Conservation (phyloP, 768 basidiomycete species). For the Udeniomyces megalosporus region DNA sequence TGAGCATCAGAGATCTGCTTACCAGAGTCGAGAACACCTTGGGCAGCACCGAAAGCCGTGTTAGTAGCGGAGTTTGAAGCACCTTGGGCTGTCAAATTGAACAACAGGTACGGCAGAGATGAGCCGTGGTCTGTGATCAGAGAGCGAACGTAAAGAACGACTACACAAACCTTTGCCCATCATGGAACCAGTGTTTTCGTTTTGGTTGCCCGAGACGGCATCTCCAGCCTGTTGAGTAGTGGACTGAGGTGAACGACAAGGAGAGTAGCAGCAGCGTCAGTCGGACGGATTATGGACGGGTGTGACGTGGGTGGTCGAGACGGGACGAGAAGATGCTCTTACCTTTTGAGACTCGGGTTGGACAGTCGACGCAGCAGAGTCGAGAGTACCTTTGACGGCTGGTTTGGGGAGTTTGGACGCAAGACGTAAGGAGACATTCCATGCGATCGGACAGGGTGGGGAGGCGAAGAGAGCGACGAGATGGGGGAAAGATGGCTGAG, state of each 20-base stretch:
- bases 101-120: too few species aligned
- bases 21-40: not conserved
- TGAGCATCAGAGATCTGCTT: not conserved
- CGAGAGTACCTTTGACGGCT: not conserved
- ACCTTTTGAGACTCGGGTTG: not conserved
- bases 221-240: conserved; percentile 19
- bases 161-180: not conserved
- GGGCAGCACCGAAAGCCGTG: not conserved
- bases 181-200: conserved; percentile 20
- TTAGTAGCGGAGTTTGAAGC: not conserved
- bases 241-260: not conserved
- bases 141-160: too few species aligned
- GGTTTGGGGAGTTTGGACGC: not conserved
- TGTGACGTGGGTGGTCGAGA: not conserved
- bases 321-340: not conserved
- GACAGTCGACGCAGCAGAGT: not conserved
- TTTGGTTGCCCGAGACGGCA: conserved; percentile 25
- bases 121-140: too few species aligned
- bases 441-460: not conserved
- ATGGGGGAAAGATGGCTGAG: too few species aligned
- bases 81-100: not conserved
- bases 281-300: not conserved
- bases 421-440: too few species aligned
- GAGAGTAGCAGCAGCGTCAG: not conserved
- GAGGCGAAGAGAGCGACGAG: not conserved